Evolutionary conservation across 208 protist genomes (phyloP).

Genomic region (Acanthamoeba royreba): DNA sequence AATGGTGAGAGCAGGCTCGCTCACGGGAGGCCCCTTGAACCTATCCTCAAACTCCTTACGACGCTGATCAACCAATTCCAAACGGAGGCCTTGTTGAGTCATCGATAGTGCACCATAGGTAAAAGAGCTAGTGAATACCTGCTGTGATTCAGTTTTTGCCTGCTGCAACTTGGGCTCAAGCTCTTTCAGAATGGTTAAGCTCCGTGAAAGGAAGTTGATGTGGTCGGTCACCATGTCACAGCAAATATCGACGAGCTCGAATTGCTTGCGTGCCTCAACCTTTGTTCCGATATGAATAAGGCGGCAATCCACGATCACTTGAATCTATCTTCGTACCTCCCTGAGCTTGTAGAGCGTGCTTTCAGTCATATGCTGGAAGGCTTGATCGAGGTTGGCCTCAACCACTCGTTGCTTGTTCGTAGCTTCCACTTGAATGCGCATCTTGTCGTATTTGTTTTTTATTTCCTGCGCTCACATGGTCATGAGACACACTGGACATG

Average conservation of each 20-base stretch:
- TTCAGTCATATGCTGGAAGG: slow-evolving; percentile 30
- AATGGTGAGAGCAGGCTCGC: slow-evolving; percentile 10
- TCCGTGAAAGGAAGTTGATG: slow-evolving; percentile 31
- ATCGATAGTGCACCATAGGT: too few relatives aligned
- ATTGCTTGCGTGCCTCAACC: slow-evolving; percentile 45
- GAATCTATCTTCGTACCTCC: too few relatives aligned
- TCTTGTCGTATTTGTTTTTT: slow-evolving; percentile 22
- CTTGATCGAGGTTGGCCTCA: slow-evolving; percentile 15
- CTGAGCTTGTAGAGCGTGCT: slow-evolving; percentile 31
- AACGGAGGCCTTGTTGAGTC: too few relatives aligned
- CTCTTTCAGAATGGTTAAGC: slow-evolving; percentile 33
- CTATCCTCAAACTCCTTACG: slow-evolving; percentile 26
- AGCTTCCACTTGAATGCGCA: slow-evolving; percentile 25
- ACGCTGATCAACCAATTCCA: not conserved
- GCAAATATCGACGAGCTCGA: slow-evolving; percentile 26
- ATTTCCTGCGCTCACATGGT: not conserved
- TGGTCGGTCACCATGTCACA: slow-evolving; percentile 46
- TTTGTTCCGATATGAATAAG: too few relatives aligned
- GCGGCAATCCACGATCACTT: too few relatives aligned
- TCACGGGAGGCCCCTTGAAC: slow-evolving; percentile 22
- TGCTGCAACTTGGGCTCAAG: slow-evolving; percentile 37
- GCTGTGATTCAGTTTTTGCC: slow-evolving; percentile 6
- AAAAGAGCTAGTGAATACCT: not conserved
- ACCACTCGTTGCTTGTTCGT: slow-evolving; percentile 35
- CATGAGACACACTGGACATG: not conserved